Evolutionary conservation across 441 rosid species (phyloP).

Genomic region (Geranium incanum): DNA sequence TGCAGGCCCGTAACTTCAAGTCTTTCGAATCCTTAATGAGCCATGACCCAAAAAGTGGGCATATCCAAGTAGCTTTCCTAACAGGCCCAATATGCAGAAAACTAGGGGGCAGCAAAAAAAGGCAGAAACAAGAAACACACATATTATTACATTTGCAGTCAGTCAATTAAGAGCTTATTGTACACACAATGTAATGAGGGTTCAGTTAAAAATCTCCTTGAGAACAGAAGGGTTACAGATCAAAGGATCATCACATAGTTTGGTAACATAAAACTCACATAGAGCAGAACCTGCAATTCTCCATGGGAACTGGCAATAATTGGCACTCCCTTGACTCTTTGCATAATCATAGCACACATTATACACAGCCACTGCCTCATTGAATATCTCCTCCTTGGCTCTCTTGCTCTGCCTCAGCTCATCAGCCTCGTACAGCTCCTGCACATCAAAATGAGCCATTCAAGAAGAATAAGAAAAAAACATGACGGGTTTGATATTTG

Average conservation of each 20-base stretch:
- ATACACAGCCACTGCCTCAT: constrained; percentile 51
- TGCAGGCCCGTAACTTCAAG: no score
- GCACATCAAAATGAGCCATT: constrained; percentile 8
- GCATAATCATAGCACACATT: constrained; percentile 42
- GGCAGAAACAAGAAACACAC: no score
- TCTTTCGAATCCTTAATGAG: no score
- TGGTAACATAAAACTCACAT: constrained; percentile 26
- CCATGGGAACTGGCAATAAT: constrained; percentile 54
- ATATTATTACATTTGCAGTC: neutral
- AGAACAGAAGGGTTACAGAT: constrained; percentile 27
- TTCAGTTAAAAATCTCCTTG: constrained; percentile 32
- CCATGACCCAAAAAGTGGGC: no score
- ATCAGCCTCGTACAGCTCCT: constrained; percentile 48
- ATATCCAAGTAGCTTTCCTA: no score
- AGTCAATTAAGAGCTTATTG: neutral
- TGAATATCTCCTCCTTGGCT: constrained; percentile 32
- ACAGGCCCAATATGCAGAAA: no score
- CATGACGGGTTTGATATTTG: no score
- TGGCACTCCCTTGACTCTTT: neutral
- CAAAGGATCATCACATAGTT: constrained; percentile 20
- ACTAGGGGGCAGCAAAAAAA: no score
- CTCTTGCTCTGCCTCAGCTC: constrained; percentile 40
- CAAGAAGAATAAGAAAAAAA: neutral
- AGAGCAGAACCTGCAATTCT: constrained; percentile 59
- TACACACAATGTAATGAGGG: neutral